Evolutionary conservation across 2,329 filamentous ascomycete genomes (phyloP).

Genomic region (Elsinoe perseae): DNA sequence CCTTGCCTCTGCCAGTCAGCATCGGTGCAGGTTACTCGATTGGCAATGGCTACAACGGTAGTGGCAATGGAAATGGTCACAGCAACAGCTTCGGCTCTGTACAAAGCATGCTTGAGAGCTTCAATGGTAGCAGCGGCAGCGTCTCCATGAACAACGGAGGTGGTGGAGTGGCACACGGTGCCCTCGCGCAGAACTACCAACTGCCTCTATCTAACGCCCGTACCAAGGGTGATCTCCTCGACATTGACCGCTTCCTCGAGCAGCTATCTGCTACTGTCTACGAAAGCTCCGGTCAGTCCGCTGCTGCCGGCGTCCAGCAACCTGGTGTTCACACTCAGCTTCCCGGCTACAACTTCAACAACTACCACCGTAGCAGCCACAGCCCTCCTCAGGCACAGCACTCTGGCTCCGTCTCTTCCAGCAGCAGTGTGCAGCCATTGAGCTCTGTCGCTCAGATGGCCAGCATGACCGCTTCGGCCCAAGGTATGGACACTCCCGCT

Average conservation of each 20-base stretch:
- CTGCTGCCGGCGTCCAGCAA: conserved; percentile 68
- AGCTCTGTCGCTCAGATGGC: conserved; percentile 33
- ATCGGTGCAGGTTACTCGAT: conserved; percentile 33
- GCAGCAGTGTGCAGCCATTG: conserved; percentile 28
- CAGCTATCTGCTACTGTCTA: conserved; percentile 96
- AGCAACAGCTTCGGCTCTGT: conserved; percentile 25
- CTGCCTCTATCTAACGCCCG: conserved; percentile 77
- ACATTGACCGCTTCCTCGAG: conserved; percentile 90
- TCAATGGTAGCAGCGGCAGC: conserved; percentile 20
- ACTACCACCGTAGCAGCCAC: conserved; percentile 50
- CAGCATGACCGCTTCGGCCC: conserved; percentile 35
- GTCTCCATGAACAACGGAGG: conserved; percentile 22
- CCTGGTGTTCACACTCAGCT: conserved; percentile 57
- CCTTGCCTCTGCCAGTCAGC: conserved; percentile 37
- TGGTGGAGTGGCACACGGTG: conserved; percentile 42
- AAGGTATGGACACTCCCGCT: conserved; percentile 57
- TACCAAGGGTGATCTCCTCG: conserved; percentile 87
- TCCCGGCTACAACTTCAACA: conserved; percentile 35
- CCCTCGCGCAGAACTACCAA: conserved; percentile 72
- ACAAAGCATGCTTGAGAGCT: conserved; percentile 30
- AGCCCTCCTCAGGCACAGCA: conserved; percentile 42
- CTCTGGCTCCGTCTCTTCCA: conserved; percentile 29
- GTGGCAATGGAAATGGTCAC: conserved; percentile 21
- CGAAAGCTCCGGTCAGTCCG: conserved; percentile 71
- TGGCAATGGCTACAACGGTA: conserved; percentile 32